Base-by-base conservation (phyloP, 1,284 basidiomycete species). In the Xerocomus alliaceus region DNA sequence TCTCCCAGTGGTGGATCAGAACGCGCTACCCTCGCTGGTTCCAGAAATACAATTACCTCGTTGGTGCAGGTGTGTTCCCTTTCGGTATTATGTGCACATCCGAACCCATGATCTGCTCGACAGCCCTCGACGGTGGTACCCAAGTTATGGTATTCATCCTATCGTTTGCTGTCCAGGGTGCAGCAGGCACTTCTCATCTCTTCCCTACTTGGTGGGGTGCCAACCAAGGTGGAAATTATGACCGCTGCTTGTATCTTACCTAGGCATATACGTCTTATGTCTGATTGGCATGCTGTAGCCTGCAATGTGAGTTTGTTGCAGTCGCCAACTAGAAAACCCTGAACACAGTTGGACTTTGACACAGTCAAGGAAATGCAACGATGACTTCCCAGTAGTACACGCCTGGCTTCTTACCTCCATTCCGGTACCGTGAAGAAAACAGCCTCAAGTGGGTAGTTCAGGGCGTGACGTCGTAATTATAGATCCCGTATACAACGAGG, bases 131-230 rank as follows among this genome's bases (percentile, higher is more conserved):
- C 56, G 87, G 87, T 24, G 87, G 87, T 13, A 81, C 84, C 5
- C 84, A 91, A 71, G 82, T 89, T 35, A 87, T 90, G 81, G 83
- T 89, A 32, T 91, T 91, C 72, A 81, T 91, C 37, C 77, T 90
- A 20, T 87, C 86, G 3, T 91, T 91, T 68, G 88, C 88, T 1
- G 88, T 92, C 17, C 86, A 86, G 68, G 90, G 90, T 55, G 89
- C 87, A 13, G 82, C 83, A 6, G 89, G 90, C 2, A 71, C 71
- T 5, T 67, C 82, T 4, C 79, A 81, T 58, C 76, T 84, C 15
- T 90, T 90, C 80, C 87, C 88, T 4, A 59, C 78, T 50, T 88
- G 87, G 87, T 83, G 82, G 71, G 85, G 85, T n/a, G 80, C 80
- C 12, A 79, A 82, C 61, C 79, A 81, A 59, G 68, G 60, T 41